Percentiles rank a stretch among this genome's conserved stretches.
phyloP scores from a whole-genome alignment of 495 filamentous ascomycete genomes.

The Aspergillus campestris region DNA sequence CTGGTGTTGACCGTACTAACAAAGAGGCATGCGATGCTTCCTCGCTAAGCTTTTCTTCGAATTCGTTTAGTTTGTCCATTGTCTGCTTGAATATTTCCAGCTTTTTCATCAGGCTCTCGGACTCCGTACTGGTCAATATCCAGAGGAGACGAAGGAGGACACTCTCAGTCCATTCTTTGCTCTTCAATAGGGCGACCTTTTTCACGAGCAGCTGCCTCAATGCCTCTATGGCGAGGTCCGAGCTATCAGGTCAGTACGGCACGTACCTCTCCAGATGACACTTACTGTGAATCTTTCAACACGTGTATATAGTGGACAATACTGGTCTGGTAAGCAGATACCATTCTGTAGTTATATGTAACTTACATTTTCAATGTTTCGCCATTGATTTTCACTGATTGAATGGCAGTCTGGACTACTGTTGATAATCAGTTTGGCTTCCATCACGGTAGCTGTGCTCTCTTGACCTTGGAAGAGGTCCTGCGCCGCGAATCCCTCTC shows the following conservation, averaged over 20 bases:
- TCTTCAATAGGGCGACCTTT: slow-evolving; percentile 31
- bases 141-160: slow-evolving; percentile 53
- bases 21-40: slow-evolving; percentile 62
- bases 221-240: slow-evolving; percentile 38
- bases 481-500: slow-evolving; percentile 24
- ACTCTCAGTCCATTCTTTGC: slow-evolving; percentile 53
- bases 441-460: slow-evolving; percentile 23
- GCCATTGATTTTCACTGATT: slow-evolving; percentile 48
- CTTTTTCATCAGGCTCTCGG: slow-evolving; percentile 7
- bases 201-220: slow-evolving; percentile 52
- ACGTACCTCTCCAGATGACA: neutral
- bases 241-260: slow-evolving; percentile 13
- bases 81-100: slow-evolving; percentile 27
- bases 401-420: slow-evolving; percentile 42
- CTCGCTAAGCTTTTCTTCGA: slow-evolving; percentile 33
- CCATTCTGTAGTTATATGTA: neutral
- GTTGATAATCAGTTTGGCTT: neutral
- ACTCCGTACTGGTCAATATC: slow-evolving; percentile 38
- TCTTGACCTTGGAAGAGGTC: slow-evolving; percentile 36
- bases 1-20: slow-evolving; percentile 40
- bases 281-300: slow-evolving; percentile 36
- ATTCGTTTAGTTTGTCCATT: slow-evolving; percentile 26
- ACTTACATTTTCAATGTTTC: slow-evolving; percentile 51
- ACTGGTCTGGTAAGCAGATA: slow-evolving; percentile 11
- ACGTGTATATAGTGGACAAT: slow-evolving; percentile 63